Evolutionary conservation across 2,329 filamentous ascomycete species (phyloP), one percentile per base, ranked within the genome.

Genomic region (Zymoseptoria crescenta): DNA sequence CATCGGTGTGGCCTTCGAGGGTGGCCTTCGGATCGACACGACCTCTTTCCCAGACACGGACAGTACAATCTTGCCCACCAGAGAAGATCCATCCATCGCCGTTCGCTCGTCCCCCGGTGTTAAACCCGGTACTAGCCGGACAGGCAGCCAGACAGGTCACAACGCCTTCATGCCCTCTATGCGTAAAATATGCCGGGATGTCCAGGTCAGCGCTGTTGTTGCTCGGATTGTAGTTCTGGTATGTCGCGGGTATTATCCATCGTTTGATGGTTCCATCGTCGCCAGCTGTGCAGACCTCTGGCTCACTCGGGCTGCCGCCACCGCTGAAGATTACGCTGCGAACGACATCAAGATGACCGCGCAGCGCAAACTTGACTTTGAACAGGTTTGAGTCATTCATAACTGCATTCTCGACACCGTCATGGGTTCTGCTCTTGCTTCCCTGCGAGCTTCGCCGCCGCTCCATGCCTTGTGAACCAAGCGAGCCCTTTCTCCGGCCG

Each of bases 61-160:
- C 86, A 6, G 91, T 96, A 19, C 89, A 86, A 74, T 99, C 94
- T 73, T 96, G 91, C 3, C 94, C 94, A 61, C 94, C 94, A 4
- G 93, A 97, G 74, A 99, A 99, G 65, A 99, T 92, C 94, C 94
- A 99, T 28, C 94, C 94, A 68, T 97, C 94, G 30, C 93, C 93
- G 67, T 88, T 85, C 7, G 89, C 90, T 63, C 92, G 85, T 6
- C 92, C 91, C 41, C 92, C 90, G 19, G 91, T 95, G 7, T 90
- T 88, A 72, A 96, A 96, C 70, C 89, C 94, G 27, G 89, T 89
- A 1, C 90, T 87, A 1, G 91, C 87, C 1, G 91, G 91, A 81
- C 91, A 96, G 3, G 93, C 88, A 0, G 93, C 87, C 27, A 99
- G 77, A 50, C 85, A 91, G 49, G 95, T 88, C 2, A 99, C 92